phyloP scores from a whole-genome alignment of 169 alveolate genomes.

The Theileria orientalis region DNA sequence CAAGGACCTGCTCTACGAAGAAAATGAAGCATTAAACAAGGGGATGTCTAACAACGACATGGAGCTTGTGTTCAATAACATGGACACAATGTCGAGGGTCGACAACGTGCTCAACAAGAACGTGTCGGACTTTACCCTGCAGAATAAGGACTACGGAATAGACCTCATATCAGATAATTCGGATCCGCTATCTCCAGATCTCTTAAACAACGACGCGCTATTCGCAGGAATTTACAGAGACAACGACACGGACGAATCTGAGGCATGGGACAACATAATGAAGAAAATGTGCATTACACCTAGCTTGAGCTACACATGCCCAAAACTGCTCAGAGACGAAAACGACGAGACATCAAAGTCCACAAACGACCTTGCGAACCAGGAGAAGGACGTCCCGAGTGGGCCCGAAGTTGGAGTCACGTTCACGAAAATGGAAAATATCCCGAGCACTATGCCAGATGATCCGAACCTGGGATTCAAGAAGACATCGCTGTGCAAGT shows the following conservation, averaged over 20 bases:
- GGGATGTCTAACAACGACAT: background rate
- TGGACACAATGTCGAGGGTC: constrained; percentile 8
- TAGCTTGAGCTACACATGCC: background rate
- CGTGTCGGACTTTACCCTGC: background rate
- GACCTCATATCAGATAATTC: constrained; percentile 13
- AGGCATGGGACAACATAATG: constrained; percentile 27
- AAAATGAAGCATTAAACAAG: background rate
- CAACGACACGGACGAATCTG: constrained; percentile 19
- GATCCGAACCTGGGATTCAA: constrained; percentile 37
- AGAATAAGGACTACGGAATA: background rate
- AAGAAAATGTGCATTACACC: constrained; percentile 19
- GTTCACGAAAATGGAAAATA: background rate
- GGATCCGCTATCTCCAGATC: background rate
- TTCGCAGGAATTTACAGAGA: constrained; percentile 15
- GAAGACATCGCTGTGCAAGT: constrained; percentile 66
- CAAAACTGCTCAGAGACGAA: background rate
- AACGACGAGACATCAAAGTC: background rate
- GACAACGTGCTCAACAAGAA: constrained; percentile 2
- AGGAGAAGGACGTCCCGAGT: background rate
- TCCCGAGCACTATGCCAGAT: constrained; percentile 10
- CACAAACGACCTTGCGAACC: background rate
- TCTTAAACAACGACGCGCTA: constrained; percentile 8
- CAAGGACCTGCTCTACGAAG: constrained; percentile 2
- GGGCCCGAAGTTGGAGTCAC: background rate
- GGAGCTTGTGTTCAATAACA: background rate